Conservation (phyloP, 805 yeast species). For the Ogataea paradorogensis region DNA sequence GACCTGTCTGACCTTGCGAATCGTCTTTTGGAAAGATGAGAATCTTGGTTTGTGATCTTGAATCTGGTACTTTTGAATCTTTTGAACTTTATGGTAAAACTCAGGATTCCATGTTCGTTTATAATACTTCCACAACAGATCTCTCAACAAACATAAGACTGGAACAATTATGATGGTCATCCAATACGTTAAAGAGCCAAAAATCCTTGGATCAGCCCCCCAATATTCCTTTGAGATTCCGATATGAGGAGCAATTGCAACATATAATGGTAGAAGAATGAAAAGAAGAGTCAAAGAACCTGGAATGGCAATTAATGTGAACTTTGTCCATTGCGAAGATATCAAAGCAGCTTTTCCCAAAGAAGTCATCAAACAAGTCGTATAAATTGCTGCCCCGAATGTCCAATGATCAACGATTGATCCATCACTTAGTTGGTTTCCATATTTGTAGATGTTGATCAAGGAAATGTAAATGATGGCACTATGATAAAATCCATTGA, state of each 20-base stretch:
- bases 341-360: slow-evolving; percentile 93
- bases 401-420: slow-evolving; percentile 83
- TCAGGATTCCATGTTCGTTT: slow-evolving; percentile 91
- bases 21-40: slow-evolving; percentile 96
- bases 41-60: slow-evolving; percentile 94
- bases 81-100: slow-evolving; percentile 92
- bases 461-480: slow-evolving; percentile 77
- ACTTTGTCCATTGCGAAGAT: slow-evolving; percentile 93
- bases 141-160: slow-evolving; percentile 75
- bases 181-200: slow-evolving; percentile 82
- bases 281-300: slow-evolving; percentile 89
- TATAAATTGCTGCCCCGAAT: slow-evolving; percentile 89
- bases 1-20: slow-evolving; percentile 95
- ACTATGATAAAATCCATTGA: slow-evolving; percentile 93
- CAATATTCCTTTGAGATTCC: slow-evolving; percentile 79
- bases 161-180: slow-evolving; percentile 75
- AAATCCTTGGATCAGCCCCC: slow-evolving; percentile 75
- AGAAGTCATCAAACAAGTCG: slow-evolving; percentile 83
- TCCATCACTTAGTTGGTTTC: slow-evolving; percentile 67
- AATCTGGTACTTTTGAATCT: slow-evolving; percentile 90
- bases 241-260: slow-evolving; percentile 77
- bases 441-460: slow-evolving; percentile 62
- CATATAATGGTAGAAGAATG: slow-evolving; percentile 80
- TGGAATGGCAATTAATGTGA: slow-evolving; percentile 87
- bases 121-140: slow-evolving; percentile 90